phyloP scores from a whole-genome alignment of 306 rosid genomes.

The Cicer yamashitae region DNA sequence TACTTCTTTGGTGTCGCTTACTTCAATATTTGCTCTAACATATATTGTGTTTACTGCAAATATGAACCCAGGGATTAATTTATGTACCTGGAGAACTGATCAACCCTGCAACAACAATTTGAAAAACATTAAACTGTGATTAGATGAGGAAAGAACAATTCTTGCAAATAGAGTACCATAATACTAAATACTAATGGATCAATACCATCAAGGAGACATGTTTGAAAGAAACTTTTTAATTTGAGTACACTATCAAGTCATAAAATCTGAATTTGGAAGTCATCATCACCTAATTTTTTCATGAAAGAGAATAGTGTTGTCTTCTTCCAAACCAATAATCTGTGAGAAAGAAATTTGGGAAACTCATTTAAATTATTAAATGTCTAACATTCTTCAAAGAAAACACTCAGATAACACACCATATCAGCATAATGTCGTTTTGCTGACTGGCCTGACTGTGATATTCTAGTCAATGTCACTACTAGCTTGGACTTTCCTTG shows the following conservation, averaged over 20 bases:
- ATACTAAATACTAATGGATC: conserved; percentile 35
- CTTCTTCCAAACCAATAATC: conserved; percentile 86
- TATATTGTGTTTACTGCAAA: conserved; percentile 32
- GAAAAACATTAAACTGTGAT: conserved; percentile 42
- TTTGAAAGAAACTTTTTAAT: conserved; percentile 39
- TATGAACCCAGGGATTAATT: conserved; percentile 35
- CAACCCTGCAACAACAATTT: conserved; percentile 74
- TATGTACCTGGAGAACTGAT: conserved; percentile 84
- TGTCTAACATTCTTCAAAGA: conserved; percentile 4
- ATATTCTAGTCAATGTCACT: conserved; percentile 78
- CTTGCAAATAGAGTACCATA: conserved; percentile 36
- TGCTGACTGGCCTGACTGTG: conserved; percentile 59
- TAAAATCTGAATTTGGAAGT: conserved; percentile 22
- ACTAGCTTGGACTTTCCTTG: conserved; percentile 73
- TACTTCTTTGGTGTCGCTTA: neutral
- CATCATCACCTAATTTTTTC: conserved; percentile 92
- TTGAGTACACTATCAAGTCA: conserved; percentile 27
- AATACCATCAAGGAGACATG: conserved; percentile 29
- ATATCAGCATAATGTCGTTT: conserved; percentile 91
- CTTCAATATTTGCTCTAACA: conserved; percentile 25
- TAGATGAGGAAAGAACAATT: conserved; percentile 40
- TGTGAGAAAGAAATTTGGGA: conserved; percentile 47
- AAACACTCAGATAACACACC: conserved; percentile 56
- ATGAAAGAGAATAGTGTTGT: conserved; percentile 76
- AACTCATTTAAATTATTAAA: conserved; percentile 34